Evolutionary conservation across 345 rosid genomes (phyloP).

Genomic region (Iberis pinnata): DNA sequence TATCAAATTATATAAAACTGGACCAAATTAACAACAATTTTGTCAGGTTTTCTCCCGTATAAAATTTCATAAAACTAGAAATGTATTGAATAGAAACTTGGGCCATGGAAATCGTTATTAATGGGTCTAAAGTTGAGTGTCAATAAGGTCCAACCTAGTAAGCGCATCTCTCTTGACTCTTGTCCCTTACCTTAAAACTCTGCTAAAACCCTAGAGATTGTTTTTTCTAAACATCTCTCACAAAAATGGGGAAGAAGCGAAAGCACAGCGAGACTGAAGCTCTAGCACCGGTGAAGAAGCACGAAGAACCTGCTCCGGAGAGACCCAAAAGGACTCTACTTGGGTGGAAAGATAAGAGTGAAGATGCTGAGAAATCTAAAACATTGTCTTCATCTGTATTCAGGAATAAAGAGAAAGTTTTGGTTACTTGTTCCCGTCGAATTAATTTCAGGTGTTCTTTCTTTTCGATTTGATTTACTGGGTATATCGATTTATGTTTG

Average conservation of each 20-base stretch:
- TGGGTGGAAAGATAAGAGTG: conserved; percentile 72
- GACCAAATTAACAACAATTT: too few species aligned
- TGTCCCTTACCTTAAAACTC: conserved; percentile 11
- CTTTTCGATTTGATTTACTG: not conserved
- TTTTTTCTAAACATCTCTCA: not conserved
- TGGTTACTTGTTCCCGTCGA: conserved; percentile 89
- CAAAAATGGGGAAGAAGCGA: conserved; percentile 69
- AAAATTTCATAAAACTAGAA: too few species aligned
- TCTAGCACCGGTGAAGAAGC: conserved; percentile 37
- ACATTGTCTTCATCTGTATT: conserved; percentile 28
- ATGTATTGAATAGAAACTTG: too few species aligned
- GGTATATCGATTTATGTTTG: not conserved
- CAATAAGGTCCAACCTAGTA: too few species aligned
- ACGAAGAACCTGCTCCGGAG: conserved; percentile 49
- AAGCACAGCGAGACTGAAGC: conserved; percentile 55
- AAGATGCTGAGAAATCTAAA: conserved; percentile 24
- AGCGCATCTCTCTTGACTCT: too few species aligned
- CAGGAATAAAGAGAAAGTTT: conserved; percentile 92
- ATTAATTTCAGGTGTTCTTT: conserved; percentile 67
- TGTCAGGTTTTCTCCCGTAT: too few species aligned
- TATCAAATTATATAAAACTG: too few species aligned
- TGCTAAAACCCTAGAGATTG: conserved; percentile 19
- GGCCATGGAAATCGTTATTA: too few species aligned
- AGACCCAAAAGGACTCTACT: conserved; percentile 69
- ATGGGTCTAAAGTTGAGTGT: too few species aligned